Conservation (phyloP, 2,329 filamentous ascomycete species). For the Alternaria conjuncta region DNA sequence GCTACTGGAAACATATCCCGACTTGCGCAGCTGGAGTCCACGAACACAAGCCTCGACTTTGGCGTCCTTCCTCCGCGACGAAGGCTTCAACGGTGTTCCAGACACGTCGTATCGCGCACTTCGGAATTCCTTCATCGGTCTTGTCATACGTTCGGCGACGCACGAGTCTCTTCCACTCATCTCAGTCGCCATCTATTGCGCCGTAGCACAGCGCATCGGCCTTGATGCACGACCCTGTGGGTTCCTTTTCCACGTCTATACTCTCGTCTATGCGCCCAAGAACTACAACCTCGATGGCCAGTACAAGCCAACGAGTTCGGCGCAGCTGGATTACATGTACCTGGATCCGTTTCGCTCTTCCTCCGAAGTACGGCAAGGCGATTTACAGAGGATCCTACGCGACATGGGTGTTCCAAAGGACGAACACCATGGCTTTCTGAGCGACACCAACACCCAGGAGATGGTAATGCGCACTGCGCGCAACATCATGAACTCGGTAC, state of each 20-base stretch:
- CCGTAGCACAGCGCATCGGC: conserved; percentile 74
- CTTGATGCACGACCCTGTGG: conserved; percentile 79
- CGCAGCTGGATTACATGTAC: conserved; percentile 66
- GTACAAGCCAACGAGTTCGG: conserved; percentile 37
- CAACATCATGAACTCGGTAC: conserved; percentile 79
- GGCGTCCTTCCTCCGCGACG: conserved; percentile 70
- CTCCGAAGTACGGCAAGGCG: conserved; percentile 67
- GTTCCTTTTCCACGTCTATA: conserved; percentile 85
- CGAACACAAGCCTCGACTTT: conserved; percentile 72
- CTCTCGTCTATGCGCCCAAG: conserved; percentile 70
- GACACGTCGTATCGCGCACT: conserved; percentile 78
- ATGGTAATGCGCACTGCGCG: conserved; percentile 78
- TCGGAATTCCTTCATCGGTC: conserved; percentile 85
- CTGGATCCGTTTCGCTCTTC: conserved; percentile 80
- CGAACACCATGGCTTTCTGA: conserved; percentile 62
- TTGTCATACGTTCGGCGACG: conserved; percentile 73
- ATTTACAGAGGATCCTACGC: conserved; percentile 67
- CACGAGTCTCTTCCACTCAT: conserved; percentile 87
- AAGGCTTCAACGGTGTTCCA: conserved; percentile 74
- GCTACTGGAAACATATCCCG: conserved; percentile 61
- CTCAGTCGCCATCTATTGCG: conserved; percentile 85
- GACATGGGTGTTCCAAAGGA: conserved; percentile 54
- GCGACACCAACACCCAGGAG: conserved; percentile 67
- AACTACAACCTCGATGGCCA: conserved; percentile 61
- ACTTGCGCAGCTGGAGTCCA: conserved; percentile 64